Evolutionary conservation across 768 basidiomycete genomes (phyloP).

Genomic region (Termitomyces sp.): DNA sequence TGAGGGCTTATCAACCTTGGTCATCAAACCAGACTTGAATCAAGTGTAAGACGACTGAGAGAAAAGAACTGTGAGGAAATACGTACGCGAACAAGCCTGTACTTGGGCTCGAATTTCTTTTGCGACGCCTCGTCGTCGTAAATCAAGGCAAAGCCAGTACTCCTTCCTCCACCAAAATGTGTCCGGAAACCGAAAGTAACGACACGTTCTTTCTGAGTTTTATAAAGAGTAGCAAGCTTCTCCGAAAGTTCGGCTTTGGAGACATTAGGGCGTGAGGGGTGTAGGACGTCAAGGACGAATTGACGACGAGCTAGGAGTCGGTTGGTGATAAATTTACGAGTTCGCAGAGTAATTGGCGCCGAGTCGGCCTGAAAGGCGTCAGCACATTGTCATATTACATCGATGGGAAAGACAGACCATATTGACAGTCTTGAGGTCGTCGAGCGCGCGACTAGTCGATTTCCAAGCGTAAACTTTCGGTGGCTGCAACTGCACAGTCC

Average conservation of each 20-base stretch:
- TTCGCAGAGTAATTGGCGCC: constrained; percentile 89
- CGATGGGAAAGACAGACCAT: constrained; percentile 12
- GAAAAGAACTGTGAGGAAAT: not conserved
- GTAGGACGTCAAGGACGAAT: constrained; percentile 92
- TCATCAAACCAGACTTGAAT: constrained; percentile 53
- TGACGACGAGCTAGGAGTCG: constrained; percentile 93
- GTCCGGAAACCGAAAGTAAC: constrained; percentile 94
- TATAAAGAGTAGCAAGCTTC: constrained; percentile 91
- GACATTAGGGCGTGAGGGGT: constrained; percentile 94
- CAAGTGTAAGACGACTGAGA: not conserved
- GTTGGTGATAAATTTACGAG: constrained; percentile 99
- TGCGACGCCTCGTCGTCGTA: constrained; percentile 95
- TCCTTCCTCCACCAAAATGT: constrained; percentile 96
- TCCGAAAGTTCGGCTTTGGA: constrained; percentile 88
- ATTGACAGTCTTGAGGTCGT: constrained; percentile 32
- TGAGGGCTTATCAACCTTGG: constrained; percentile 86
- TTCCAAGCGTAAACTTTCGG: constrained; percentile 13
- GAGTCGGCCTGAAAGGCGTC: constrained; percentile 55
- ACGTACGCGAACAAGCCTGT: constrained; percentile 91
- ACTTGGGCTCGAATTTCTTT: constrained; percentile 95
- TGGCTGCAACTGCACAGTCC: constrained; percentile 41
- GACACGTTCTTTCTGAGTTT: constrained; percentile 85
- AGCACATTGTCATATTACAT: constrained; percentile 6
- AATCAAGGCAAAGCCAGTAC: constrained; percentile 95
- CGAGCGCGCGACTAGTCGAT: constrained; percentile 29